These are phyloP conservation scores for Melocanna baccifera DNA, from an alignment of 176 grass and related monocot species.

Conservation along the genomic window DNA sequence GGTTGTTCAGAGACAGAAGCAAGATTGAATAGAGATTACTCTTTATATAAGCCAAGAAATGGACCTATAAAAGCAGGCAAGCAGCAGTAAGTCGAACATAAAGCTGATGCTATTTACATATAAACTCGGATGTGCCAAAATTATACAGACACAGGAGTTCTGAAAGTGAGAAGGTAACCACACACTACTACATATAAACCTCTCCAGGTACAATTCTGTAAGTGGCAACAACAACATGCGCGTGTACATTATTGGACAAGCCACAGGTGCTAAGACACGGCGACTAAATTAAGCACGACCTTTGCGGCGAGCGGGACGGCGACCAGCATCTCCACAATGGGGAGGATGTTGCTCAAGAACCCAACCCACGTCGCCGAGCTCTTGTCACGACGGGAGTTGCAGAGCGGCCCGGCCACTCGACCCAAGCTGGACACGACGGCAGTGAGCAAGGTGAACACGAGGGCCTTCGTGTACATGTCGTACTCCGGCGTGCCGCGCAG, in stretches of 20 bases:
- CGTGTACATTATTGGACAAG: neutral
- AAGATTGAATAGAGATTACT: no score
- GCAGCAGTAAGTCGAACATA: no score
- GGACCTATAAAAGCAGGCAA: no score
- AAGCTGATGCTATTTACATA: no score
- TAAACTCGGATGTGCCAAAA: neutral
- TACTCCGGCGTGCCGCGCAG: slow-evolving; percentile 34
- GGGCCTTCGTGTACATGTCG: slow-evolving; percentile 30
- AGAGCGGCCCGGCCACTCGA: slow-evolving; percentile 27
- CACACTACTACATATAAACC: neutral
- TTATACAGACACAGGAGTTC: neutral
- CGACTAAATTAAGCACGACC: slow-evolving; percentile 1
- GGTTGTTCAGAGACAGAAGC: no score
- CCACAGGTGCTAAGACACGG: neutral
- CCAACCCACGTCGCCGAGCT: slow-evolving; percentile 12
- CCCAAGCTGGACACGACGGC: slow-evolving; percentile 27
- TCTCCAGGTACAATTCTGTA: neutral
- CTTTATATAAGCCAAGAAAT: no score
- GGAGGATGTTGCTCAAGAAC: slow-evolving; percentile 29
- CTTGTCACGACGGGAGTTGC: slow-evolving; percentile 16
- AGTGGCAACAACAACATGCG: neutral
- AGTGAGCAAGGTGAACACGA: slow-evolving; percentile 33
- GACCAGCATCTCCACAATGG: slow-evolving; percentile 42
- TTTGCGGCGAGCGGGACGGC: slow-evolving; percentile 28
- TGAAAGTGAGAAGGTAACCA: neutral